These are phyloP conservation scores for Murraya koenigii DNA, from an alignment of 345 rosid genomes.

Conservation along the genomic window DNA sequence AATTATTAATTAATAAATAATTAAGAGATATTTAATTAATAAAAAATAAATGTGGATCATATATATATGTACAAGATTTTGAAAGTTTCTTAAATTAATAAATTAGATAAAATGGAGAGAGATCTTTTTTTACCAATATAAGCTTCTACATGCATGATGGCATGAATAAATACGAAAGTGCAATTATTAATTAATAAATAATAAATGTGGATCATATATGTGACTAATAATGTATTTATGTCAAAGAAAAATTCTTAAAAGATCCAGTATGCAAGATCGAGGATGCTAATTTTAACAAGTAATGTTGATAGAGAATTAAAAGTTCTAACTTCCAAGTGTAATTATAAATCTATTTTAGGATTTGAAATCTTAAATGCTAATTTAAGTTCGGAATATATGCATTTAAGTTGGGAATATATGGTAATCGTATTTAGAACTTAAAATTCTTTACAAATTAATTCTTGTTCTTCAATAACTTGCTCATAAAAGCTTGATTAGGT, in stretches of 20 bases:
- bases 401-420: background rate
- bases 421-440: no score
- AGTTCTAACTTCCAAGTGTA: background rate
- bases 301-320: background rate
- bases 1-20: no score
- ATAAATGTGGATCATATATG: no score
- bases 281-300: background rate
- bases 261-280: background rate
- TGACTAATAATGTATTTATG: background rate
- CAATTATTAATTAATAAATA: no score
- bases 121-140: no score
- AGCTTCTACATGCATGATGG: no score
- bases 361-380: background rate
- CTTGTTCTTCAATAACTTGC: background rate
- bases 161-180: background rate
- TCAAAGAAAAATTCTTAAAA: background rate
- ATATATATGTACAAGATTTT: no score
- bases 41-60: no score
- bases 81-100: no score
- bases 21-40: no score
- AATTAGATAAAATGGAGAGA: no score
- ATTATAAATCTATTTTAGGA: background rate
- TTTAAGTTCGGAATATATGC: background rate
- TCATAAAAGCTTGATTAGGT: background rate
- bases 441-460: background rate